These are phyloP conservation scores for Penicillium sp. DNA, from an alignment of 2,329 filamentous ascomycete species.

Conservation along the genomic window DNA sequence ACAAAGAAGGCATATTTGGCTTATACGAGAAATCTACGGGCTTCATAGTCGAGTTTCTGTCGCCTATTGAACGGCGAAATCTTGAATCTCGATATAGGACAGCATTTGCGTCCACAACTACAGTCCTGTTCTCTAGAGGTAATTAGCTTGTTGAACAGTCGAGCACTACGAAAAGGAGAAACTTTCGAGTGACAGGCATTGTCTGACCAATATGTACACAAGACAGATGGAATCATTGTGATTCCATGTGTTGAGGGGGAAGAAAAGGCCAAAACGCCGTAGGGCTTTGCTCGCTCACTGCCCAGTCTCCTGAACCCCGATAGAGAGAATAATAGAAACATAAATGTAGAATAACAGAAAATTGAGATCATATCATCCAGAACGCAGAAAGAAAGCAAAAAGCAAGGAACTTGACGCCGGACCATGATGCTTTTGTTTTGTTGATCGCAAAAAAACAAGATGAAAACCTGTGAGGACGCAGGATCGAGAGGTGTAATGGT, in stretches of 20 bases:
- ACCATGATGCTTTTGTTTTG: slow-evolving; percentile 29
- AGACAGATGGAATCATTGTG: slow-evolving; percentile 6
- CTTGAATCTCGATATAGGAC: too few species aligned
- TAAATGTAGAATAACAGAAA: background rate
- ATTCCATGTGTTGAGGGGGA: slow-evolving; percentile 12
- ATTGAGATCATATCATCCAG: slow-evolving; percentile 7
- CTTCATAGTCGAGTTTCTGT: too few species aligned
- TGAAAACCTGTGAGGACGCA: slow-evolving; percentile 5
- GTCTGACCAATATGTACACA: slow-evolving; percentile 20
- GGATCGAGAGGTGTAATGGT: slow-evolving; percentile 7
- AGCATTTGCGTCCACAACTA: too few species aligned
- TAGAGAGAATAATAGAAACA: slow-evolving; percentile 7
- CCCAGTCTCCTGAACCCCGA: slow-evolving; percentile 16
- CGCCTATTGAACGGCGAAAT: too few species aligned
- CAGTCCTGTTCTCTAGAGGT: too few species aligned
- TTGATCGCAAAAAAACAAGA: slow-evolving; percentile 12
- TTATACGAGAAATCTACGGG: too few species aligned
- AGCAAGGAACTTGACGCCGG: slow-evolving; percentile 18
- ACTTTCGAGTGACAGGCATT: background rate
- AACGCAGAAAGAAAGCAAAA: slow-evolving; percentile 3
- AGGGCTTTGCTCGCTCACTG: slow-evolving; percentile 23
- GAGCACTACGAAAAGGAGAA: background rate
- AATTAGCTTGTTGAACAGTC: background rate
- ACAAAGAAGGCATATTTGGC: too few species aligned
- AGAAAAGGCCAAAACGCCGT: slow-evolving; percentile 25